A percentile compares a stretch with the other conserved stretches of the same genome.
phyloP scores from a whole-genome alignment of 257 asterid species.

The Parsonsia alboflavescens region DNA sequence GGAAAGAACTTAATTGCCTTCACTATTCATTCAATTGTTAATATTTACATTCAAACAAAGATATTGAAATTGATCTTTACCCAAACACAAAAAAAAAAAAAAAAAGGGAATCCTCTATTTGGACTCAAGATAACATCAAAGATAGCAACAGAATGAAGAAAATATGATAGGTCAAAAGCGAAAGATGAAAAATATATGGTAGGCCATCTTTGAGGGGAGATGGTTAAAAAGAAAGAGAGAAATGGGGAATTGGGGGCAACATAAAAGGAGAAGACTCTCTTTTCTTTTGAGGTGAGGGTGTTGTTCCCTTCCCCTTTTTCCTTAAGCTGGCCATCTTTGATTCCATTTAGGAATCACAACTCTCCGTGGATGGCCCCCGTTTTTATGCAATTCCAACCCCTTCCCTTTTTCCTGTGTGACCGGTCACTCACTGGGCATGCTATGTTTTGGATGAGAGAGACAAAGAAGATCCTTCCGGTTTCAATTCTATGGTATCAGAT shows the following conservation, averaged over 20 bases:
- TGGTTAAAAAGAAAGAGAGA: not conserved
- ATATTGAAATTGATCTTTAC: too few species aligned
- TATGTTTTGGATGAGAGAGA: not conserved
- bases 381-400: not conserved
- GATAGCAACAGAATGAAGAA: not conserved
- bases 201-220: not conserved
- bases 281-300: constrained; percentile 2
- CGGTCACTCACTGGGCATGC: not conserved
- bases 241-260: not conserved
- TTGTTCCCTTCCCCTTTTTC: not conserved
- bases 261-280: constrained; percentile 14
- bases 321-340: constrained; percentile 10
- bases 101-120: too few species aligned
- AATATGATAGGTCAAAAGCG: constrained; percentile 22
- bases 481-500: too few species aligned
- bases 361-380: constrained; percentile 5
- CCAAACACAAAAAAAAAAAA: too few species aligned
- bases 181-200: not conserved
- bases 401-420: not conserved
- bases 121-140: not conserved
- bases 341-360: constrained; percentile 15
- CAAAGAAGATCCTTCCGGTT: not conserved
- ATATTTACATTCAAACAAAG: too few species aligned
- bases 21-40: not conserved
- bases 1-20: not conserved